These are phyloP conservation scores for Calonectria pauciramosa DNA, from an alignment of 2,329 filamentous ascomycete species.

Conservation along the genomic window DNA sequence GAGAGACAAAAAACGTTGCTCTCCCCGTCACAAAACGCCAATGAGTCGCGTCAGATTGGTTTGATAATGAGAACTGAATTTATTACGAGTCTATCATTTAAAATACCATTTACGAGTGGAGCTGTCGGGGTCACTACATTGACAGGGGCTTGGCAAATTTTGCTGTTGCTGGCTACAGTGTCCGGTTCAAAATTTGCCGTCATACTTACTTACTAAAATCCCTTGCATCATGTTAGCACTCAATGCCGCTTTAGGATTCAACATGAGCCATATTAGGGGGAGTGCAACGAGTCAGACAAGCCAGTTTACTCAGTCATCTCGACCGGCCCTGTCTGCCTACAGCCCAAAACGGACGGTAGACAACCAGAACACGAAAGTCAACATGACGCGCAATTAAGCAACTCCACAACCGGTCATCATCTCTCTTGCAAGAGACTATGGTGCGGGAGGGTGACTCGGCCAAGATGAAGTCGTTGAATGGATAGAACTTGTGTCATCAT, in stretches of 20 bases:
- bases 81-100: background rate
- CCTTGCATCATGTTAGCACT: constrained; percentile 13
- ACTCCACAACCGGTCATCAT: constrained; percentile 85
- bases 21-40: background rate
- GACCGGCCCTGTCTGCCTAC: constrained; percentile 64
- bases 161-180: background rate
- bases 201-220: background rate
- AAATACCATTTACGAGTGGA: background rate
- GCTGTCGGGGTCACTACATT: background rate
- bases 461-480: constrained; percentile 79
- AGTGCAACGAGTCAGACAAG: constrained; percentile 65
- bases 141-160: background rate
- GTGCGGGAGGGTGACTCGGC: constrained; percentile 83
- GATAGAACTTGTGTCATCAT: constrained; percentile 74
- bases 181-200: background rate
- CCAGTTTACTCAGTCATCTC: constrained; percentile 77
- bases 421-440: constrained; percentile 59
- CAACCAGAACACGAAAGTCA: constrained; percentile 68
- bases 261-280: background rate
- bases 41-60: background rate
- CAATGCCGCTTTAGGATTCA: background rate
- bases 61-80: background rate
- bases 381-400: constrained; percentile 67
- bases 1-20: background rate
- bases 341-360: constrained; percentile 69